Evolutionary conservation across 2,329 filamentous ascomycete genomes (phyloP).

Genomic region (Biscogniauxia sp.): DNA sequence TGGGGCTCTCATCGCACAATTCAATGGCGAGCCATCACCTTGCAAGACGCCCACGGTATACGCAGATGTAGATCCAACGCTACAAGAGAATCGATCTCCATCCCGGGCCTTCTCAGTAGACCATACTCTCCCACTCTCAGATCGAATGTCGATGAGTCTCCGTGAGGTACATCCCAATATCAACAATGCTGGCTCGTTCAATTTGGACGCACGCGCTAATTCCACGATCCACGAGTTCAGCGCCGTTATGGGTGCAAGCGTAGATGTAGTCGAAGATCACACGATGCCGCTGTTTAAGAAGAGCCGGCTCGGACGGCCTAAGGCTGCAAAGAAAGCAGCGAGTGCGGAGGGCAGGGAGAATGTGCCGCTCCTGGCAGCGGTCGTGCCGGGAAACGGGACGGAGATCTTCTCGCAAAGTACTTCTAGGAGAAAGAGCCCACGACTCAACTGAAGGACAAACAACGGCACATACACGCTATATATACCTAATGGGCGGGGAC

Average conservation of each 20-base stretch:
- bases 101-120: slow-evolving; percentile 23
- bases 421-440: slow-evolving; percentile 54
- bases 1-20: slow-evolving; percentile 42
- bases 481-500: background rate
- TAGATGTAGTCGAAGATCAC: slow-evolving; percentile 32
- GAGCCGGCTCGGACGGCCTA: slow-evolving; percentile 35
- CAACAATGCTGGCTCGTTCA: slow-evolving; percentile 38
- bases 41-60: slow-evolving; percentile 40
- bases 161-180: slow-evolving; percentile 56
- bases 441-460: slow-evolving; percentile 35
- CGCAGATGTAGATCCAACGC: slow-evolving; percentile 35
- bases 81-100: slow-evolving; percentile 26
- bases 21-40: slow-evolving; percentile 35
- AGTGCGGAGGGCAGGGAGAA: slow-evolving; percentile 50
- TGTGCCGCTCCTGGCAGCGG: slow-evolving; percentile 35
- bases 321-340: slow-evolving; percentile 35
- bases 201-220: slow-evolving; percentile 44
- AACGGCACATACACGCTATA: background rate
- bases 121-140: slow-evolving; percentile 11
- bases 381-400: slow-evolving; percentile 28
- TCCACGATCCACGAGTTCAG: slow-evolving; percentile 36
- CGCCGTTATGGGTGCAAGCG: slow-evolving; percentile 15
- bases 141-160: slow-evolving; percentile 43
- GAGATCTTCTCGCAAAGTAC: slow-evolving; percentile 45
- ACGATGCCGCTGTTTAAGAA: slow-evolving; percentile 50